Percentiles rank a stretch among this genome's conserved stretches.
Conservation (phyloP, 768 basidiomycete genomes). For the Boletus pseudo-olivaceus region DNA sequence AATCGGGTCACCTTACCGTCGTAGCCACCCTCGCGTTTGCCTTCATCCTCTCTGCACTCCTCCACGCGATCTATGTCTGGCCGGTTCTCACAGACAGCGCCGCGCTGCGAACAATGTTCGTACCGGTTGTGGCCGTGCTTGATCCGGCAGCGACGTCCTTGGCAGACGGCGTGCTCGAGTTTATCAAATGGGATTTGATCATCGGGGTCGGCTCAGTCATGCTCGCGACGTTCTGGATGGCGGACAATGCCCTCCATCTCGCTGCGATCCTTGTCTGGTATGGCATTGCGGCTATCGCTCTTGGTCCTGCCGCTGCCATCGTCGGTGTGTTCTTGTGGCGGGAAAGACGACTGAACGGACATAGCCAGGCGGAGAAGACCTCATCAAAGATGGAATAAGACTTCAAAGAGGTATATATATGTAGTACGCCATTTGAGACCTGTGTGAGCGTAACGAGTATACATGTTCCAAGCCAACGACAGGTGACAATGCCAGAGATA, state of each 20-base stretch:
- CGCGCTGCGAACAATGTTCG: conserved; percentile 9
- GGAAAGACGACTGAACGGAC: conserved; percentile 34
- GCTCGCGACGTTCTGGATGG: conserved; percentile 51
- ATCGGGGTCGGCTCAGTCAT: conserved; percentile 39
- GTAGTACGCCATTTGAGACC: neutral
- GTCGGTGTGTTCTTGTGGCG: conserved; percentile 48
- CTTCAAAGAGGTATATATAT: neutral
- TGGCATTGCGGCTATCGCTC: conserved; percentile 34
- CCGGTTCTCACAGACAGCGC: conserved; percentile 5
- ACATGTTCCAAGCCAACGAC: neutral
- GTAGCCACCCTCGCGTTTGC: conserved; percentile 12
- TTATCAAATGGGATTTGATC: conserved; percentile 51
- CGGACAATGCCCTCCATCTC: conserved; percentile 30
- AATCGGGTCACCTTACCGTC: conserved; percentile 4
- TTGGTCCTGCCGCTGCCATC: conserved; percentile 54
- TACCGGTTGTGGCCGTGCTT: neutral
- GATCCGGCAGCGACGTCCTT: neutral
- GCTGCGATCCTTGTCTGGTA: conserved; percentile 42
- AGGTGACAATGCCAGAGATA: neutral
- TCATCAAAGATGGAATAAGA: neutral
- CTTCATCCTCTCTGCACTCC: conserved; percentile 23
- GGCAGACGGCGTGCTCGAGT: conserved; percentile 26
- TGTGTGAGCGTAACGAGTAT: neutral
- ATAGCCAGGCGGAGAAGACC: neutral
- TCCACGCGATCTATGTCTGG: conserved; percentile 26